Base-by-base conservation (phyloP, 257 asterid species). In the Cinchona pubescens region DNA sequence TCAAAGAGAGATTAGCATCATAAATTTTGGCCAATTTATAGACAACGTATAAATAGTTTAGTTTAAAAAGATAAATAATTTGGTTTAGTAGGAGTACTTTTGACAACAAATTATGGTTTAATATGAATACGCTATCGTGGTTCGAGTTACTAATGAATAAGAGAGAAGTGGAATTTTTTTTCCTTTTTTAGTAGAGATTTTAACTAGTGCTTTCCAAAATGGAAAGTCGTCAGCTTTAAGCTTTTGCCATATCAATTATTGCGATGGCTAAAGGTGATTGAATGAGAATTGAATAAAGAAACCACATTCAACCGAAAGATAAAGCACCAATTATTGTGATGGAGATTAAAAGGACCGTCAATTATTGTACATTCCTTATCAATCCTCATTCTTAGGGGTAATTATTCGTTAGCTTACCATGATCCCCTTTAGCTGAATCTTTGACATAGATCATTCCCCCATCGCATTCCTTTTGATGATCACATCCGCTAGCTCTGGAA, bases 401-500 rank as follows among this genome's bases (percentile, higher is more conserved):
- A 56, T 9, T 48, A 48, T 23, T 16, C 3, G 16, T 48, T 64
- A 25, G 32, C 63, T 32, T 82, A 85, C 88, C 88, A 85, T 82
- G 67, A 85, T 80, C 37, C 88, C 88, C 72, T 82, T 85, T 2
- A 85, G 64, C 55, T 58, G 85, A 63, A 85, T 85, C 40, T 58
- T 72, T 29, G 73, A 43, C 9, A 78, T 71, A n/a, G n/a, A n/a
- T 35, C 82, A 11, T 21, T n/a, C 51, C 43, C 37, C 59, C 49
- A 74, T 55, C 7, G 10, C 76, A 67, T 82, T 82, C 65, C 65
- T 80, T 29, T 69, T 80, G 68, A 78, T 43, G 73, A 85, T 80
- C 27, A 85, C 34, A 35, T 82, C 86, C 25, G 88, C 86, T 25
- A 85, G 69, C 76, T 85, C 83, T 0, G 88, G 88, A 53, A 85